phyloP scores from a whole-genome alignment of 106 monocot species.

The Acorus calamus region DNA sequence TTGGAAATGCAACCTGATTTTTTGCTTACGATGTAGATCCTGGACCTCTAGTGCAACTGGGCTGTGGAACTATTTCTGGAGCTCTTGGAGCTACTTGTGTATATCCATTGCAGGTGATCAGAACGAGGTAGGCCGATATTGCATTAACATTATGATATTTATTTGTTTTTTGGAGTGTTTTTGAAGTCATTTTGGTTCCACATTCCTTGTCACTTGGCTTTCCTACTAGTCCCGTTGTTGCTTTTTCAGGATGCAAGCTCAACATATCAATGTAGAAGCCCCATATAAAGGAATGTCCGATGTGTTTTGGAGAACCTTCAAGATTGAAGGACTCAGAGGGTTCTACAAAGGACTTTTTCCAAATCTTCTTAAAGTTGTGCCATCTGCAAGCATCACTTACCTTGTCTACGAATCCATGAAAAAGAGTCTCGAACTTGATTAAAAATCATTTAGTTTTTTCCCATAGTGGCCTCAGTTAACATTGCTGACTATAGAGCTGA shows the following conservation, averaged over 20 bases:
- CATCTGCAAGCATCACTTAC: constrained; percentile 93
- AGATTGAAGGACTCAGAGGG: constrained; percentile 63
- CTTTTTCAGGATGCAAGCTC: constrained; percentile 80
- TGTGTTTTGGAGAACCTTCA: constrained; percentile 73
- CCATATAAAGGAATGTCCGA: constrained; percentile 76
- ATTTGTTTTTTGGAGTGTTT: neutral
- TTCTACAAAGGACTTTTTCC: constrained; percentile 94
- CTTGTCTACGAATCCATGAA: constrained; percentile 86
- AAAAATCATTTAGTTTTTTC: constrained; percentile 16
- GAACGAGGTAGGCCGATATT: constrained; percentile 60
- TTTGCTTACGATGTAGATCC: constrained; percentile 44
- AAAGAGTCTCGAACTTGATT: constrained; percentile 68
- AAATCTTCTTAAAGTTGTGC: constrained; percentile 91
- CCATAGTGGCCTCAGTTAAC: constrained; percentile 11
- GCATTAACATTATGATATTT: neutral
- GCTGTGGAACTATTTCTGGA: constrained; percentile 93
- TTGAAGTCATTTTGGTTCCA: no score
- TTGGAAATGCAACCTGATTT: neutral
- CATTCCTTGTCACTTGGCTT: neutral
- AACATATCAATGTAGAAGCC: constrained; percentile 25
- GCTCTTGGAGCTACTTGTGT: constrained; percentile 90
- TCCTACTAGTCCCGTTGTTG: neutral
- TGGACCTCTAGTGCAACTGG: constrained; percentile 78
- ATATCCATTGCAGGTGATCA: constrained; percentile 92
- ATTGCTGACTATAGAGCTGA: constrained; percentile 47